Conservation (phyloP, 2,329 filamentous ascomycete species). For the Verticillium zaregamsianum region DNA sequence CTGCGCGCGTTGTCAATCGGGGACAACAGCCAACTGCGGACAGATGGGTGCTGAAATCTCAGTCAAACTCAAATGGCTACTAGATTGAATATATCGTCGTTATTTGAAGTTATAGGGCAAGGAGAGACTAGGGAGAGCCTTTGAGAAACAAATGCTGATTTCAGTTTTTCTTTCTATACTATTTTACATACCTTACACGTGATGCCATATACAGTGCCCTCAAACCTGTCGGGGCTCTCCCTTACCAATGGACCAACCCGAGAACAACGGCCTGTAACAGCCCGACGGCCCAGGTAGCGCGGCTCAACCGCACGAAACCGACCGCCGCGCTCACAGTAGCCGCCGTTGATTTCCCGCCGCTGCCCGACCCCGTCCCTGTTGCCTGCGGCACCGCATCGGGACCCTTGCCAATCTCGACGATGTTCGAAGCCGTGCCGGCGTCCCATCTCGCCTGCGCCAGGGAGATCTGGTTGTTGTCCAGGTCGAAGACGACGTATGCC, state of each 20-base stretch:
- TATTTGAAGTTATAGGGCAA: no score
- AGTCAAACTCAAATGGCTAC: no score
- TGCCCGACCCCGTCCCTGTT: not conserved
- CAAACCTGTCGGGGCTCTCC: no score
- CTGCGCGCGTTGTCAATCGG: no score
- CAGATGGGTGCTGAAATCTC: no score
- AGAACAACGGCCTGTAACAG: not conserved
- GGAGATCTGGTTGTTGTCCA: slow-evolving; percentile 67
- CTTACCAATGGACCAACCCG: not conserved
- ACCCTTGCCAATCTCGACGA: slow-evolving; percentile 37
- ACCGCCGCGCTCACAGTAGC: not conserved
- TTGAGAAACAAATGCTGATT: no score
- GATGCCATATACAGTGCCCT: no score
- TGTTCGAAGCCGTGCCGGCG: slow-evolving; percentile 38
- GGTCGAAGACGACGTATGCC: slow-evolving; percentile 72
- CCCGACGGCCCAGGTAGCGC: not conserved
- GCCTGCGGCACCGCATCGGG: not conserved
- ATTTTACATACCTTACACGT: no score
- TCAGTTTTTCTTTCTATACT: no score
- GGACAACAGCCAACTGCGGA: no score
- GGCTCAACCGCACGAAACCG: not conserved
- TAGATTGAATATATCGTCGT: no score
- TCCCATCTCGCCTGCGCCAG: slow-evolving; percentile 43
- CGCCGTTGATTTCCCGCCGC: not conserved
- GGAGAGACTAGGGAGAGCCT: no score